Evolutionary conservation across 768 basidiomycete genomes (phyloP), one percentile per base, ranked within the genome.

Genomic region (Leccinum variicolor): DNA sequence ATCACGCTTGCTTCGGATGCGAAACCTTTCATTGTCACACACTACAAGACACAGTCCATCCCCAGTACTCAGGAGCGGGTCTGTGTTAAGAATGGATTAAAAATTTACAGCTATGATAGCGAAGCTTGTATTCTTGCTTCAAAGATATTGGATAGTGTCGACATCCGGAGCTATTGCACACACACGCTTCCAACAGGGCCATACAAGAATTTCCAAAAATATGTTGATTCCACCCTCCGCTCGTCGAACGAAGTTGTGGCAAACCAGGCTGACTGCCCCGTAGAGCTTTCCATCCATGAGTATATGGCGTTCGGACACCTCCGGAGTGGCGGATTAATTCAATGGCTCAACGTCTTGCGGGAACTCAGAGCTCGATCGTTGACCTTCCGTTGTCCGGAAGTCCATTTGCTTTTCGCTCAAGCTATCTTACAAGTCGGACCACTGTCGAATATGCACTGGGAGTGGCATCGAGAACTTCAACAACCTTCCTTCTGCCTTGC

Each of bases 301-400:
- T 77, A 70, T 33, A 67, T 76, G 13, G 71, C 77, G 0, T 84
- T 81, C 52, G 76, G 74, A 11, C 68, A 72, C 50, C 59, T 84
- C 34, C 79, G 83, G 6, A 73, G 76, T 36, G 81, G 82, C 0
- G 56, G 69, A 0, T 64, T 56, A 2, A 59, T 84, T 0, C 82
- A 84, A 50, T 83, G 81, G 82, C 64, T 76, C 39, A 84, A 84
- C 56, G 76, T 84, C 39, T 56, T 74, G 13, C 74, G 77, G n/a
- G 80, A 80, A 58, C 60, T 84, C n/a, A 70, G 72, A 7, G 70
- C 71, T 7, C 69, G 73, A 21, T 61, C 63, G 0, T 59, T 84
- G 54, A 74, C 70, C 9, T 77, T 84, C 55, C 66, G 70, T 23
- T 55, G 62, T 8, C 68, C 70, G 0, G 77, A 76, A 17, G 76